Evolutionary conservation across 257 asterid species (phyloP), one percentile per base, ranked within the genome.

Genomic region (Fraxinus pennsylvanica): DNA sequence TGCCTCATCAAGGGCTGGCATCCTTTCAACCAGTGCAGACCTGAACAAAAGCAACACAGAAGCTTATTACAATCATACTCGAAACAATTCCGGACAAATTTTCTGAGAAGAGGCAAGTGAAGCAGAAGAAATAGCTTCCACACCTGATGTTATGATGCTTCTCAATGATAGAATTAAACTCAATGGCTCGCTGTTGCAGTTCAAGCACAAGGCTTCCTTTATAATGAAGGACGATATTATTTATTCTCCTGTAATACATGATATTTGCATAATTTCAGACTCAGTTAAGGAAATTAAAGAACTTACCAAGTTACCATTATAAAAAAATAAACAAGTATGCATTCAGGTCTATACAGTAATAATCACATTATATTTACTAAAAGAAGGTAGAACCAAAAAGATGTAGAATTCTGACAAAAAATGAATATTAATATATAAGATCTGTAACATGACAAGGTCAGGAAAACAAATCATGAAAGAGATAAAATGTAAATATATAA

Each of bases 111-210:
- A 79, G 82, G 27, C 36, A 38, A 66, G 52, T 4, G 22, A 47
- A 61, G 27, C 30, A 19, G 30, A 32, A 5, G 50, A 47, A 17
- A 79, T 47, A 59, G 68, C 68, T 52, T 75, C 78, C 73, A 39
- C 82, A 91, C 99, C 98, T 92, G 78, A 93, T 96, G 79, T 85
- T 92, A 82, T 54, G 91, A 79, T 96, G 97, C 84, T 88, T 93
- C 76, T 79, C 91, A 76, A 92, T 91, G 33, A 96, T 87, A 38
- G 97, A 90, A 78, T 89, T 91, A 70, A 96, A 96, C 78, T 96
- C 99, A 74, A 91, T 92, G 86, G 99, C 97, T 89, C 99, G 89
- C 87, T 96, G 99, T 81, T 96, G 99, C 82, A 96, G 91, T 89
- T 93, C 99, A 71, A 96, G 96, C 81, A 88, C 94, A 81, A 96